A percentile compares a stretch with the other conserved stretches of the same genome.
phyloP scores from a whole-genome alignment of 2,329 filamentous ascomycete genomes.

The Fusarium sp. region DNA sequence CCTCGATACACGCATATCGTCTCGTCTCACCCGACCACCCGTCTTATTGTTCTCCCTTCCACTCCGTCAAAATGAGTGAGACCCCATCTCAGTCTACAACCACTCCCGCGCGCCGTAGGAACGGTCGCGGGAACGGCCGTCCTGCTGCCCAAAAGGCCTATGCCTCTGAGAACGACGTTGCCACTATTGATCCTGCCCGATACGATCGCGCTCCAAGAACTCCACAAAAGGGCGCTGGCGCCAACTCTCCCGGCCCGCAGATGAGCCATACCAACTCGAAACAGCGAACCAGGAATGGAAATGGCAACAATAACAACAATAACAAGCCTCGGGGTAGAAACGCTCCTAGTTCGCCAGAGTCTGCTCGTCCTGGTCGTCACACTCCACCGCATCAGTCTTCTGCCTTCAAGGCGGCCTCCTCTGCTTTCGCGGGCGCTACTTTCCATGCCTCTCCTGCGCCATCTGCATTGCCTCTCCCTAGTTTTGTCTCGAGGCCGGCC shows the following conservation, averaged over 20 bases:
- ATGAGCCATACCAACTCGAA: slow-evolving; percentile 43
- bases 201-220: slow-evolving; percentile 54
- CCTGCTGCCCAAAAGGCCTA: slow-evolving; percentile 61
- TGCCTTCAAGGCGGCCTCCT: slow-evolving; percentile 56
- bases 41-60: slow-evolving; percentile 4
- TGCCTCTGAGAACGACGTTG: slow-evolving; percentile 65
- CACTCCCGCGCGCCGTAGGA: slow-evolving; percentile 50
- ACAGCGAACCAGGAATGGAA: slow-evolving; percentile 42
- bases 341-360: slow-evolving; percentile 53
- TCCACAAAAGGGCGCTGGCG: slow-evolving; percentile 54
- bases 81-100: slow-evolving; percentile 46
- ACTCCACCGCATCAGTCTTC: slow-evolving; percentile 55
- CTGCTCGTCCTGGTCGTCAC: slow-evolving; percentile 51
- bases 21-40: slow-evolving; percentile 10
- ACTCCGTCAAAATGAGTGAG: slow-evolving; percentile 47
- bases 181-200: slow-evolving; percentile 46
- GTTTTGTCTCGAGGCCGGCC: slow-evolving; percentile 80
- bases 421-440: slow-evolving; percentile 88
- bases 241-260: slow-evolving; percentile 49
- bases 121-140: slow-evolving; percentile 54
- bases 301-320: slow-evolving; percentile 22
- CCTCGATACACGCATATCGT: not conserved
- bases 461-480: slow-evolving; percentile 88
- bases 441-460: slow-evolving; percentile 96
- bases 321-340: slow-evolving; percentile 48